These are phyloP conservation scores for Drosera capensis DNA, from an alignment of 148 eudicot species.

Conservation along the genomic window DNA sequence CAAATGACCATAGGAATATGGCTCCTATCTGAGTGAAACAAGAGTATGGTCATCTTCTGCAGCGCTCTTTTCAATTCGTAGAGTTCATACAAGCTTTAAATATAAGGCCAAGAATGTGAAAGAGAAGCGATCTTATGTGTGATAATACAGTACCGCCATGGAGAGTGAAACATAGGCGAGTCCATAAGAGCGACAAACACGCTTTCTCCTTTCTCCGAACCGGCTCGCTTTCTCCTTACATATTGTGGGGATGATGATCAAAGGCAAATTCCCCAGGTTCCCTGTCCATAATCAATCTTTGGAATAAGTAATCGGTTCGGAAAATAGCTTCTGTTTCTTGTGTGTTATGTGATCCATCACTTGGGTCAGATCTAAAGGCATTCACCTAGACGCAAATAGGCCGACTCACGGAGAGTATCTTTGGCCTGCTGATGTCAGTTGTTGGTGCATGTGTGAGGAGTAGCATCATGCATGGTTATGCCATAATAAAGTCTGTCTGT, in stretches of 20 bases:
- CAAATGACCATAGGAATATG: slow-evolving; percentile 63
- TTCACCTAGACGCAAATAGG: too few species aligned
- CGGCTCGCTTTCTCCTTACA: slow-evolving; percentile 85
- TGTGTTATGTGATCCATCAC: neutral
- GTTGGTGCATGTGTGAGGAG: too few species aligned
- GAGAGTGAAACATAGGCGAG: slow-evolving; percentile 78
- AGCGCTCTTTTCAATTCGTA: too few species aligned
- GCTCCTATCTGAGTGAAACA: slow-evolving; percentile 88
- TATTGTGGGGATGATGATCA: slow-evolving; percentile 77
- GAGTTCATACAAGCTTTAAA: too few species aligned
- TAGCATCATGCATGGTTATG: too few species aligned
- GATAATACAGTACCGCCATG: slow-evolving; percentile 57
- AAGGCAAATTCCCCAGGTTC: slow-evolving; percentile 61
- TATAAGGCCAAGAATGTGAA: too few species aligned
- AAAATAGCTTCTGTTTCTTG: neutral
- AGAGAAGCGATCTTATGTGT: too few species aligned
- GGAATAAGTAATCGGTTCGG: neutral
- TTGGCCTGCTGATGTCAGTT: too few species aligned
- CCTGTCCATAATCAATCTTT: slow-evolving; percentile 43
- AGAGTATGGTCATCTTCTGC: too few species aligned
- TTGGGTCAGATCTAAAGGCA: too few species aligned
- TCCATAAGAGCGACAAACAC: slow-evolving; percentile 41
- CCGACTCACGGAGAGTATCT: too few species aligned
- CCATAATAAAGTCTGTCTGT: too few species aligned
- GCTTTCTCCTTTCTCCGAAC: slow-evolving; percentile 60